Conservation (phyloP, 441 rosid species). For the Eutrema salsugineum region DNA sequence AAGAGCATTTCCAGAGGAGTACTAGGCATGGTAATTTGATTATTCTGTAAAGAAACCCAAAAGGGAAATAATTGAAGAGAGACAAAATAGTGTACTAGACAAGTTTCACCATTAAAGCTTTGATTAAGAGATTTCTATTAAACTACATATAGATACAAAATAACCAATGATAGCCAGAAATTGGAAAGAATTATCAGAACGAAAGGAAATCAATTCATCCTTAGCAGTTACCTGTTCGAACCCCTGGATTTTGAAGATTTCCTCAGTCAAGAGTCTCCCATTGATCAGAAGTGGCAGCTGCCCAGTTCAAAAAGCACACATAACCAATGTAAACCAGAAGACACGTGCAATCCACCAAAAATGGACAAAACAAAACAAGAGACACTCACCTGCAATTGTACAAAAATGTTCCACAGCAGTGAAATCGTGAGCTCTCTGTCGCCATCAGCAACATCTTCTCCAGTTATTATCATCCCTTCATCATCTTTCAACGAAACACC, state of each 20-base stretch:
- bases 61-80: background rate
- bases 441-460: conserved; percentile 71
- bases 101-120: background rate
- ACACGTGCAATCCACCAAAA: background rate
- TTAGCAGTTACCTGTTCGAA: conserved; percentile 44
- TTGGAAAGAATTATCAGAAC: background rate
- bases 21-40: conserved; percentile 16
- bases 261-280: conserved; percentile 47
- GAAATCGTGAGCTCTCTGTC: conserved; percentile 84
- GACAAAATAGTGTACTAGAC: background rate
- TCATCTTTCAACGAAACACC: conserved; percentile 66
- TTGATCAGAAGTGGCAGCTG: conserved; percentile 85
- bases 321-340: background rate
- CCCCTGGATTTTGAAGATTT: conserved; percentile 54
- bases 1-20: conserved; percentile 62
- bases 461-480: conserved; percentile 59
- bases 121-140: background rate
- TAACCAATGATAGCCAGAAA: background rate
- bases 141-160: background rate
- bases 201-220: background rate
- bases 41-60: conserved; percentile 38
- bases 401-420: conserved; percentile 89
- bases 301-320: conserved; percentile 21
- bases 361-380: conserved; percentile 4
- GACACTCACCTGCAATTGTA: conserved; percentile 69